A percentile compares a stretch with the other conserved stretches of the same genome.
Evolutionary conservation across 192 early-diverging fungal genomes (phyloP).

Genomic region (Backusella mclennaniae): DNA sequence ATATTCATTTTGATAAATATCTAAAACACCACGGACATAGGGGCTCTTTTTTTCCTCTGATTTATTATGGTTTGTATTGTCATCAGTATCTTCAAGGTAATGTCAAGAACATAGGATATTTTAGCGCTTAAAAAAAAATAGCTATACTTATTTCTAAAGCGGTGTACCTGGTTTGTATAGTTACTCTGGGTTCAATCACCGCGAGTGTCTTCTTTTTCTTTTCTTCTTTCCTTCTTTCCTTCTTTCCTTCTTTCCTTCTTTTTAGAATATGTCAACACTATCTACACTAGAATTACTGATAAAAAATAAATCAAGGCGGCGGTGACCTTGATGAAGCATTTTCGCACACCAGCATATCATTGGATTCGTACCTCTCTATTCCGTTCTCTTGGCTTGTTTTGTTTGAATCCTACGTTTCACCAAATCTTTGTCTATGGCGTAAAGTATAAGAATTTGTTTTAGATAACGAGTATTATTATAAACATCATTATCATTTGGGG

Average conservation of each 20-base stretch:
- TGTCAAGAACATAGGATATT: not conserved
- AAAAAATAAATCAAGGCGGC: slow-evolving; percentile 28
- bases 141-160: not conserved
- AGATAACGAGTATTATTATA: not conserved
- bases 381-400: slow-evolving; percentile 74
- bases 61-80: slow-evolving; percentile 22
- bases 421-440: slow-evolving; percentile 63
- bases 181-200: slow-evolving; percentile 58
- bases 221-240: not conserved
- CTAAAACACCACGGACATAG: not conserved
- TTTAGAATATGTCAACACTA: too few relatives aligned
- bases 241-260: too few relatives aligned
- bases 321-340: slow-evolving; percentile 53
- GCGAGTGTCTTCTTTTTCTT: slow-evolving; percentile 22
- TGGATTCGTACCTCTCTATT: slow-evolving; percentile 78
- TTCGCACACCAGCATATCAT: slow-evolving; percentile 72
- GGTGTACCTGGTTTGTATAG: slow-evolving; percentile 34
- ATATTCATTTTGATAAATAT: not conserved
- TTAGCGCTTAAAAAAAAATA: not conserved
- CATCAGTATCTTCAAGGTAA: slow-evolving; percentile 1
- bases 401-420: slow-evolving; percentile 72
- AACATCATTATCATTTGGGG: too few relatives aligned
- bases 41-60: slow-evolving; percentile 22
- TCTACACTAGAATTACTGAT: too few relatives aligned
- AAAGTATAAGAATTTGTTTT: slow-evolving; percentile 18